phyloP scores from a whole-genome alignment of 768 basidiomycete genomes.

The Kwoniella pini region DNA sequence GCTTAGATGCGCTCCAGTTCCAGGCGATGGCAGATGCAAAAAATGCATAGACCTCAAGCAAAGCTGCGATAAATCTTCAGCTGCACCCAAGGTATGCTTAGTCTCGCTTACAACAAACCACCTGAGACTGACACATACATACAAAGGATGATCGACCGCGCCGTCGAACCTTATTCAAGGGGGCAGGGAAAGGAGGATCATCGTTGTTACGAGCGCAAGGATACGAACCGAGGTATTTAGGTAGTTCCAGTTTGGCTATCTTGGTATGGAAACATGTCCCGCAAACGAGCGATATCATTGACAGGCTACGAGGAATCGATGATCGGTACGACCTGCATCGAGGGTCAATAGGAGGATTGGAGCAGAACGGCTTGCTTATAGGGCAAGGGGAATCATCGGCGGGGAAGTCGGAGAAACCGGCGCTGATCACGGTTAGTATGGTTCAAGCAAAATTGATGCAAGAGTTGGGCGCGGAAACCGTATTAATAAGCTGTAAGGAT shows the following conservation, averaged over 20 bases:
- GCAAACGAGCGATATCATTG: neutral
- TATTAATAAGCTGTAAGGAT: constrained; percentile 3
- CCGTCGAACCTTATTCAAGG: constrained; percentile 16
- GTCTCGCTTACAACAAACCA: neutral
- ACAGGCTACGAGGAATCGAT: neutral
- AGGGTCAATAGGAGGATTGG: constrained; percentile 1
- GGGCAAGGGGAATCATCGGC: neutral
- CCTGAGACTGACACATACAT: neutral
- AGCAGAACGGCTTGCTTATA: constrained; percentile 2
- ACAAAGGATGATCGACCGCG: constrained; percentile 19
- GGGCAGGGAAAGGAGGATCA: neutral
- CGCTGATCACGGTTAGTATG: neutral
- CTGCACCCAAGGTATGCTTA: constrained; percentile 16
- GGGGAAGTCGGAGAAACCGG: neutral
- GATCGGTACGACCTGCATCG: constrained; percentile 12
- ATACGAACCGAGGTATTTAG: constrained; percentile 18
- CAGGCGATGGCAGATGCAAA: constrained; percentile 13
- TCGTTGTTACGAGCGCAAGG: constrained; percentile 12
- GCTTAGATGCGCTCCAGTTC: constrained; percentile 7
- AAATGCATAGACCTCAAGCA: constrained; percentile 11
- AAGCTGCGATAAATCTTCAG: constrained; percentile 16
- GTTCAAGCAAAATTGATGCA: constrained; percentile 1
- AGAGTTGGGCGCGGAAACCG: constrained; percentile 8
- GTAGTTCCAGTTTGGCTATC: constrained; percentile 16
- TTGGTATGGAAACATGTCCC: constrained; percentile 11